Percentiles rank a stretch among this genome's conserved stretches.
These are phyloP conservation scores for Vaccinium myrtillus DNA, from an alignment of 148 eudicot species.

Conservation along the genomic window DNA sequence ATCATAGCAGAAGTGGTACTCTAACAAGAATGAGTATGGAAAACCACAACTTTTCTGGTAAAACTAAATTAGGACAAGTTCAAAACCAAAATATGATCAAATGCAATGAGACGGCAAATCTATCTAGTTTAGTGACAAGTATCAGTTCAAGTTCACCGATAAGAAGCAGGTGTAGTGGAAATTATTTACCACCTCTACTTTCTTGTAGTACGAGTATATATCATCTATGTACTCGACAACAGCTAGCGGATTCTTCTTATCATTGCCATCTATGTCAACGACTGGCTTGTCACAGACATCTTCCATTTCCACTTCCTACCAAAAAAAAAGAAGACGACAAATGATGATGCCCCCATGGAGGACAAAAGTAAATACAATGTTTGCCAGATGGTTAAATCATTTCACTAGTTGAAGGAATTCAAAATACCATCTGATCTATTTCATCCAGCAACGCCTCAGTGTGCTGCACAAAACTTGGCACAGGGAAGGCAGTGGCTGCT, in stretches of 20 bases:
- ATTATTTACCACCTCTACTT: slow-evolving; percentile 50
- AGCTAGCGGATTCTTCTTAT: slow-evolving; percentile 63
- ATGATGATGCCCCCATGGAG: background rate
- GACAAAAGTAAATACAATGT: background rate
- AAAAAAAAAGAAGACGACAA: slow-evolving; percentile 1
- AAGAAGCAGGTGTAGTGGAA: background rate
- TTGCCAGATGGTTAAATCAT: background rate
- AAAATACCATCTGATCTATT: slow-evolving; percentile 61
- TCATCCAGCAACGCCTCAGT: slow-evolving; percentile 68
- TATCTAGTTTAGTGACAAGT: background rate
- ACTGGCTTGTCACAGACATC: slow-evolving; percentile 45
- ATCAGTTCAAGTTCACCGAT: background rate
- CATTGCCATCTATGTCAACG: slow-evolving; percentile 58
- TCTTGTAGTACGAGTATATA: slow-evolving; percentile 62
- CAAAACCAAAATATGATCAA: background rate
- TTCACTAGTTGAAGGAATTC: background rate
- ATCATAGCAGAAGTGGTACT: background rate
- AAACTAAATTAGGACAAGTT: background rate
- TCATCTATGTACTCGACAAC: slow-evolving; percentile 71
- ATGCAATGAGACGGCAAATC: background rate
- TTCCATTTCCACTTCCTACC: slow-evolving; percentile 67
- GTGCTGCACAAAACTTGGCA: slow-evolving; percentile 77
- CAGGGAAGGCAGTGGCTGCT: slow-evolving; percentile 33
- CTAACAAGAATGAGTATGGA: background rate
- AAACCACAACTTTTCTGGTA: background rate